Evolutionary conservation across 805 yeast species (phyloP).

Genomic region (Teunomyces lycoperdinae): DNA sequence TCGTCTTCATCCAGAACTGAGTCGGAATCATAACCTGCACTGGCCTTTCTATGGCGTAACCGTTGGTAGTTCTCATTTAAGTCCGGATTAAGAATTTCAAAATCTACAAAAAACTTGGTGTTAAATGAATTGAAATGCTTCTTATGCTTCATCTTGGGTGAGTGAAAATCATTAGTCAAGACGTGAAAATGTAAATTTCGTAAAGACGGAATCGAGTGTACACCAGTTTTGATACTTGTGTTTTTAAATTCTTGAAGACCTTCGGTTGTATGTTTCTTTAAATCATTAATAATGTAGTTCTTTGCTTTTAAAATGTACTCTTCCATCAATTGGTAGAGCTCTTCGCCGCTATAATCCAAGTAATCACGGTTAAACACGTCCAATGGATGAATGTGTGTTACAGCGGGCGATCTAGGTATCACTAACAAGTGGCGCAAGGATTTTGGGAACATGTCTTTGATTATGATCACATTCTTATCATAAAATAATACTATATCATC

Average conservation of each 20-base stretch:
- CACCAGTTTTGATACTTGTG: constrained; percentile 49
- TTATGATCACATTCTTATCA: constrained; percentile 54
- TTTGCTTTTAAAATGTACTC: constrained; percentile 39
- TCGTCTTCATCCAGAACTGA: constrained; percentile 5
- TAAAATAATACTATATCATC: constrained; percentile 38
- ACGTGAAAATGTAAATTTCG: constrained; percentile 71
- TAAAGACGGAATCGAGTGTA: constrained; percentile 72
- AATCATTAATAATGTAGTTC: constrained; percentile 20
- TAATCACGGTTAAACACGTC: constrained; percentile 39
- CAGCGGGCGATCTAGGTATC: constrained; percentile 46
- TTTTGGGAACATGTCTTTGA: constrained; percentile 64
- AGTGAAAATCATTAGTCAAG: constrained; percentile 60
- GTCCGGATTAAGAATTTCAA: constrained; percentile 40
- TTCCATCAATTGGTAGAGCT: constrained; percentile 23
- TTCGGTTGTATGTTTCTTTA: constrained; percentile 13
- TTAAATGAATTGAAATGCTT: constrained; percentile 72
- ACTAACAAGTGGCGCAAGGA: constrained; percentile 58
- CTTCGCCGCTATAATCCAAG: constrained; percentile 9
- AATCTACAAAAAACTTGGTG: constrained; percentile 59
- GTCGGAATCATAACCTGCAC: constrained; percentile 8
- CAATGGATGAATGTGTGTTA: constrained; percentile 51
- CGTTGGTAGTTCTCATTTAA: constrained; percentile 5
- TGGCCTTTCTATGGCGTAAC: background rate
- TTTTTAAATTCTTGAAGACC: constrained; percentile 16
- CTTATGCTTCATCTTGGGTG: constrained; percentile 53